Conservation (phyloP, 2,329 filamentous ascomycete genomes). For the Dichotomopilus funicola region DNA sequence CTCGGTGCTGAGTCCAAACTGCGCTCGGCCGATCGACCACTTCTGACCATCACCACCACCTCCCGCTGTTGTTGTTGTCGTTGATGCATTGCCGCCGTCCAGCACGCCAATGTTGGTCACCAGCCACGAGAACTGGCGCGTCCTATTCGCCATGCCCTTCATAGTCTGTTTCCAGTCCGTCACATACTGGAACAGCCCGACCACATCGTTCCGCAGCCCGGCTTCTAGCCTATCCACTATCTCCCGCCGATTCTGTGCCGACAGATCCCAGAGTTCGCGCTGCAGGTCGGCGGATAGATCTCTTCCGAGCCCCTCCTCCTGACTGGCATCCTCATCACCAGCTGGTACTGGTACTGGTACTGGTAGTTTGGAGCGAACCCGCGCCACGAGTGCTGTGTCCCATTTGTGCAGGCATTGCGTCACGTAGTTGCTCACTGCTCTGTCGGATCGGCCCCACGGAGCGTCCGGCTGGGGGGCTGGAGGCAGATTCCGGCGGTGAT, state of each 20-base stretch:
- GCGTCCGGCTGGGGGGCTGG: background rate
- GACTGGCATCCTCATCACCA: no score
- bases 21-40: constrained; percentile 26
- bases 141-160: constrained; percentile 24
- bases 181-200: constrained; percentile 31
- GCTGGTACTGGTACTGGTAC: background rate
- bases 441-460: background rate
- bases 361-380: background rate
- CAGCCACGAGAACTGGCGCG: constrained; percentile 29
- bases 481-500: background rate
- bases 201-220: constrained; percentile 28
- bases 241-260: constrained; percentile 25
- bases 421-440: background rate
- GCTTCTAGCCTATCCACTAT: constrained; percentile 24
- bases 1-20: constrained; percentile 28
- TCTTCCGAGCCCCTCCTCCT: no score
- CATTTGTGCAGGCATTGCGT: background rate
- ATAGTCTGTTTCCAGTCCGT: constrained; percentile 30
- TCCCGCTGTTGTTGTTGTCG: background rate
- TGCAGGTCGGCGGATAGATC: constrained; percentile 22
- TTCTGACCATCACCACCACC: constrained; percentile 4
- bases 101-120: constrained; percentile 34
- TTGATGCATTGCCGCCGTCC: constrained; percentile 17
- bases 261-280: constrained; percentile 27
- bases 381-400: background rate